Evolutionary conservation across 2,329 filamentous ascomycete genomes (phyloP).

Genomic region (Colletotrichum sidae): DNA sequence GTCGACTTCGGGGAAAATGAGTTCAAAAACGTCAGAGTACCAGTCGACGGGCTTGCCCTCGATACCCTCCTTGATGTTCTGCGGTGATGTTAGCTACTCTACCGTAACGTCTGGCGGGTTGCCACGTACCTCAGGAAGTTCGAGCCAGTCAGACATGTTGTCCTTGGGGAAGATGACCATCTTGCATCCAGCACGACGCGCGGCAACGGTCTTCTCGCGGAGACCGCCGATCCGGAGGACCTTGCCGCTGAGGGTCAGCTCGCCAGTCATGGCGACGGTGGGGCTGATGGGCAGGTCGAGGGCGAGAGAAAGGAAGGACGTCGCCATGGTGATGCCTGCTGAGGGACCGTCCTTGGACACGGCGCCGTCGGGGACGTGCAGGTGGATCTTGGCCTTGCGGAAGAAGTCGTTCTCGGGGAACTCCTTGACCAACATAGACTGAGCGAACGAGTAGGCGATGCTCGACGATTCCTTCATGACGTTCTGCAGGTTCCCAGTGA

Average conservation of each 20-base stretch:
- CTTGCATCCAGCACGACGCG: slow-evolving; percentile 89
- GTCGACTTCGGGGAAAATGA: slow-evolving; percentile 89
- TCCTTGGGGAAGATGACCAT: slow-evolving; percentile 95
- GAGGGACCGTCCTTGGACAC: slow-evolving; percentile 94
- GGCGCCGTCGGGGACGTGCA: slow-evolving; percentile 96
- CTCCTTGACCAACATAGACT: slow-evolving; percentile 84
- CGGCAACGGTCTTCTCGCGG: slow-evolving; percentile 96
- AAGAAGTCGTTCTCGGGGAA: slow-evolving; percentile 96
- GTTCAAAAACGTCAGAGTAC: slow-evolving; percentile 93
- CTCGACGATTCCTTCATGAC: slow-evolving; percentile 98
- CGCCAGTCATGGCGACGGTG: slow-evolving; percentile 96
- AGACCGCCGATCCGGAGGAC: slow-evolving; percentile 94
- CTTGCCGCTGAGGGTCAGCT: slow-evolving; percentile 96
- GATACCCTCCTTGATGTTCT: slow-evolving; percentile 99
- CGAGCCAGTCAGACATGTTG: slow-evolving; percentile 96
- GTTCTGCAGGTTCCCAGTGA: slow-evolving; percentile 92
- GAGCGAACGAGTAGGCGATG: slow-evolving; percentile 96
- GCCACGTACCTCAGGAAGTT: slow-evolving; percentile 88
- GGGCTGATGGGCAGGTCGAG: slow-evolving; percentile 83
- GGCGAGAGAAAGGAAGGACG: slow-evolving; percentile 86
- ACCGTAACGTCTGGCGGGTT: not conserved
- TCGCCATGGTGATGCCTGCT: slow-evolving; percentile 99
- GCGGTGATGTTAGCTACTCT: slow-evolving; percentile 15
- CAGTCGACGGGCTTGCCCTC: slow-evolving; percentile 91
- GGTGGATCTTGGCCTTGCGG: slow-evolving; percentile 92